Evolutionary conservation across 345 rosid genomes (phyloP).

Genomic region (Stellera chamaejasme): DNA sequence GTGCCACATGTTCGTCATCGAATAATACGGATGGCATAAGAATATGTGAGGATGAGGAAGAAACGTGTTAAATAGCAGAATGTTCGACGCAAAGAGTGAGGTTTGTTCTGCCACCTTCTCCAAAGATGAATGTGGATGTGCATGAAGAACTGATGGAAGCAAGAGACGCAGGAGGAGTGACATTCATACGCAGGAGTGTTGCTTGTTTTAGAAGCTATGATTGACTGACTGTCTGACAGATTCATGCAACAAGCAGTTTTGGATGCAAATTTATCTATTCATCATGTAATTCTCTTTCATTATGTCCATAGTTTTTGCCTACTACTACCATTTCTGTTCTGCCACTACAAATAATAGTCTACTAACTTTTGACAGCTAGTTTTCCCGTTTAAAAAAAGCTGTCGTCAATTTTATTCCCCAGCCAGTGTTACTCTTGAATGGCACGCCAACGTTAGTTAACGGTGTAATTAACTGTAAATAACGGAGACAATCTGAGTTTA

Average conservation of each 20-base stretch:
- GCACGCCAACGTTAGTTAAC: too few relatives aligned
- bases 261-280: background rate
- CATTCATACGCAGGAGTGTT: conserved; percentile 45
- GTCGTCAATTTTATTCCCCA: too few relatives aligned
- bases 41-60: conserved; percentile 33
- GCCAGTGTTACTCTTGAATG: too few relatives aligned
- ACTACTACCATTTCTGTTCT: background rate
- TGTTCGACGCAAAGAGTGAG: conserved; percentile 41
- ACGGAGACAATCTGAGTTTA: too few relatives aligned
- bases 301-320: background rate
- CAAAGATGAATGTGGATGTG: conserved; percentile 26
- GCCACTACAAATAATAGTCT: too few relatives aligned
- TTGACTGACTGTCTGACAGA: conserved; percentile 16
- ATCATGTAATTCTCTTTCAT: background rate
- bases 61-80: conserved; percentile 17
- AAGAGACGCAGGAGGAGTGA: conserved; percentile 92
- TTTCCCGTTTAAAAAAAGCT: too few relatives aligned
- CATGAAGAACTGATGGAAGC: conserved; percentile 73
- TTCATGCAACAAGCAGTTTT: background rate
- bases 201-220: conserved; percentile 3
- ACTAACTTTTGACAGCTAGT: too few relatives aligned
- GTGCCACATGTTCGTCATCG: conserved; percentile 85
- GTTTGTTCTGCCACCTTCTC: conserved; percentile 66
- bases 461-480: too few relatives aligned
- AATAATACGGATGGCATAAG: conserved; percentile 46